phyloP scores from a whole-genome alignment of 768 basidiomycete genomes.

The Mycena filopes region DNA sequence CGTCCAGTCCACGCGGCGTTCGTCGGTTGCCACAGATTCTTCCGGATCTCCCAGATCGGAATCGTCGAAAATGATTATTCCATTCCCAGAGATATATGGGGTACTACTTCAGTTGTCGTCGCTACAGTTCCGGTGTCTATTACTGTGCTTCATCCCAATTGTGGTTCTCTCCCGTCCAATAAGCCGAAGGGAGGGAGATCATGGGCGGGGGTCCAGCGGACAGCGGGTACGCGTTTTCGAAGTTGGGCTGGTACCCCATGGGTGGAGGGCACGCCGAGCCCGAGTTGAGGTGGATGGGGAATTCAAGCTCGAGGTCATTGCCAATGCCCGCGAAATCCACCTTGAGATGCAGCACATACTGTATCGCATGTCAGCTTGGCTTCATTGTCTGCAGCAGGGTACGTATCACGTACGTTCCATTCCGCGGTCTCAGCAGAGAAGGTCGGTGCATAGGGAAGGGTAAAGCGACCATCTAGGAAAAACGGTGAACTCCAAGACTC shows the following conservation, averaged over 20 bases:
- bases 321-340: slow-evolving; percentile 31
- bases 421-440: slow-evolving; percentile 21
- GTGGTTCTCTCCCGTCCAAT: slow-evolving; percentile 29
- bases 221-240: slow-evolving; percentile 20
- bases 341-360: slow-evolving; percentile 24
- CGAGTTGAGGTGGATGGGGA: slow-evolving; percentile 30
- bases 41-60: too few species aligned
- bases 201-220: slow-evolving; percentile 28
- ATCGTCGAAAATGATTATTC: too few species aligned
- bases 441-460: slow-evolving; percentile 20
- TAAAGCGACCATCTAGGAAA: slow-evolving; percentile 24
- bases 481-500: too few species aligned
- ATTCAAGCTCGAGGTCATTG: slow-evolving; percentile 28
- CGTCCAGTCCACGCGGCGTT: too few species aligned
- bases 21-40: too few species aligned
- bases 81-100: too few species aligned
- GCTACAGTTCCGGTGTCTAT: background rate
- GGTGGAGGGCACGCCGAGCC: slow-evolving; percentile 22
- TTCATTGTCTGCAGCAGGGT: background rate
- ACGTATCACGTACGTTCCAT: slow-evolving; percentile 23
- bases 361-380: background rate
- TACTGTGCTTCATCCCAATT: slow-evolving; percentile 25
- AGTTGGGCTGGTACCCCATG: slow-evolving; percentile 14
- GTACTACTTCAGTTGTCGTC: background rate
- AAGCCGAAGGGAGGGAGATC: slow-evolving; percentile 24